These are phyloP conservation scores for Moesziomyces sp. DNA, from an alignment of 1,284 basidiomycete genomes.

Conservation along the genomic window DNA sequence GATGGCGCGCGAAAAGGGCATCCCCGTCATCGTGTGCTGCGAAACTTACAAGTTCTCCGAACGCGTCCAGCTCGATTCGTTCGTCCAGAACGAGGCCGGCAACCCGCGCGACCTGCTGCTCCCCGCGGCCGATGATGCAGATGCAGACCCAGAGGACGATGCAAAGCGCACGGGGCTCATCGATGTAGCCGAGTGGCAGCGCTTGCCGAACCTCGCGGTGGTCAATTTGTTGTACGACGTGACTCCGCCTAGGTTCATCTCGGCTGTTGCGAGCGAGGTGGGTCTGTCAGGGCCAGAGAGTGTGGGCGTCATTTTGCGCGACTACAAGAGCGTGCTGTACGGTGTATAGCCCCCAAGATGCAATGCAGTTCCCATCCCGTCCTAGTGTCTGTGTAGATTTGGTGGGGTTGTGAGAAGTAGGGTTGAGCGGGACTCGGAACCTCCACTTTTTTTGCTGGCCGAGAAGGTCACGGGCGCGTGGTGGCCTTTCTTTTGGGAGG, in stretches of 20 bases:
- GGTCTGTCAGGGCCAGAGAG: slow-evolving; percentile 65
- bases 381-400: too few species aligned
- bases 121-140: slow-evolving; percentile 22
- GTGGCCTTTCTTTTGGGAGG: too few species aligned
- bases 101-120: slow-evolving; percentile 50
- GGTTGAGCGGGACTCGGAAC: background rate
- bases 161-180: slow-evolving; percentile 26
- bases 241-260: slow-evolving; percentile 63
- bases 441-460: background rate
- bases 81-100: slow-evolving; percentile 90
- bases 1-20: slow-evolving; percentile 87
- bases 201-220: slow-evolving; percentile 45
- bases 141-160: slow-evolving; percentile 7
- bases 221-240: slow-evolving; percentile 66
- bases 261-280: slow-evolving; percentile 64
- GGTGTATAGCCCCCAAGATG: slow-evolving; percentile 35
- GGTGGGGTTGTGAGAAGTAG: background rate
- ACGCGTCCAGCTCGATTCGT: slow-evolving; percentile 89
- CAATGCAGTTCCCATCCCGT: background rate
- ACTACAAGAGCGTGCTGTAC: slow-evolving; percentile 66
- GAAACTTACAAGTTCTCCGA: slow-evolving; percentile 99
- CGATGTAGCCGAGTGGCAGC: slow-evolving; percentile 46
- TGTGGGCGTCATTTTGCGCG: slow-evolving; percentile 64
- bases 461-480: too few species aligned
- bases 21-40: slow-evolving; percentile 95